Evolutionary conservation across 2,329 filamentous ascomycete genomes (phyloP).

Genomic region (Diaporthe citri): DNA sequence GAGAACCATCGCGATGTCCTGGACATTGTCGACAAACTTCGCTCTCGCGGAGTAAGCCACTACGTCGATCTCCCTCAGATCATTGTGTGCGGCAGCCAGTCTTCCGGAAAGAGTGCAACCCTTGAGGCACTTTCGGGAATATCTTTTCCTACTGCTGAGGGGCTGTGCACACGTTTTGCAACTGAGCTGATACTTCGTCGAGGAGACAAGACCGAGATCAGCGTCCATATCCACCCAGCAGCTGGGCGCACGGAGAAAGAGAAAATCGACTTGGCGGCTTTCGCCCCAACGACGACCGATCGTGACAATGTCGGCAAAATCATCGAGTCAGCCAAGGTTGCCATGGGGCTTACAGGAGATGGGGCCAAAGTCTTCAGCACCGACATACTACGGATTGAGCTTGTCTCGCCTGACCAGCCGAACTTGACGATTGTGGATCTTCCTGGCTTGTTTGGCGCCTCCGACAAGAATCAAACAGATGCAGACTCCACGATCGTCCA

Average conservation of each 20-base stretch:
- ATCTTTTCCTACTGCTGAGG: slow-evolving; percentile 69
- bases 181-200: slow-evolving; percentile 72
- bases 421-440: slow-evolving; percentile 71
- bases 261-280: slow-evolving; percentile 45
- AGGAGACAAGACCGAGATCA: slow-evolving; percentile 49
- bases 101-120: slow-evolving; percentile 68
- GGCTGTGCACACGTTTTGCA: slow-evolving; percentile 72
- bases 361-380: slow-evolving; percentile 55
- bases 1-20: slow-evolving; percentile 48
- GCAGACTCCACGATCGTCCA: slow-evolving; percentile 59
- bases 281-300: slow-evolving; percentile 43
- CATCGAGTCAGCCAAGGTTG: slow-evolving; percentile 54
- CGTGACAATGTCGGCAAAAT: slow-evolving; percentile 49
- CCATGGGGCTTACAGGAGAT: slow-evolving; percentile 62
- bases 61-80: slow-evolving; percentile 51
- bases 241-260: slow-evolving; percentile 46
- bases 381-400: slow-evolving; percentile 62
- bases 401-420: slow-evolving; percentile 60
- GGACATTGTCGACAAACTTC: slow-evolving; percentile 49
- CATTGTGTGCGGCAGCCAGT: slow-evolving; percentile 67
- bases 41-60: slow-evolving; percentile 48
- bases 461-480: slow-evolving; percentile 60
- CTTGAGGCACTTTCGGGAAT: slow-evolving; percentile 71
- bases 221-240: slow-evolving; percentile 54
- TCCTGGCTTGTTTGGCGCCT: slow-evolving; percentile 65